A percentile compares a stretch with the other conserved stretches of the same genome.
Conservation (phyloP, 2,329 filamentous ascomycete species). For the Dactylellina drechsleri region DNA sequence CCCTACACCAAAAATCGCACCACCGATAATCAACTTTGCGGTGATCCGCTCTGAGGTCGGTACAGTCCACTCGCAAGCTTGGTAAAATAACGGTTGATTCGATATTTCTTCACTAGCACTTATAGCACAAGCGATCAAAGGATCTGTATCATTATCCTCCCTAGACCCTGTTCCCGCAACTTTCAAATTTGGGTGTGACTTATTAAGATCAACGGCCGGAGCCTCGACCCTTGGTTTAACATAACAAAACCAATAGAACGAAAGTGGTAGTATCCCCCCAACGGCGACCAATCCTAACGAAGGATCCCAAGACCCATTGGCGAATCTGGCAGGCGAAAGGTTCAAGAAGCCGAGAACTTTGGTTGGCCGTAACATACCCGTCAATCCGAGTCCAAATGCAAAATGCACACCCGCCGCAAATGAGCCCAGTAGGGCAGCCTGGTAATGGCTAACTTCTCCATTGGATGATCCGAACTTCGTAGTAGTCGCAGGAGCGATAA, state of each 20-base stretch:
- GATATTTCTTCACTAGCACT: conserved; percentile 30
- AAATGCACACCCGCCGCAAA: conserved; percentile 66
- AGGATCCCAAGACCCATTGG: conserved; percentile 62
- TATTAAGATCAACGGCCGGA: neutral
- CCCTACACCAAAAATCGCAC: conserved; percentile 65
- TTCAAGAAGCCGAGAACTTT: conserved; percentile 67
- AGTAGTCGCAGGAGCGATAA: neutral
- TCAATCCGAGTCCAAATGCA: conserved; percentile 66
- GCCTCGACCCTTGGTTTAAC: conserved; percentile 57
- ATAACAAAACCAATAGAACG: conserved; percentile 61
- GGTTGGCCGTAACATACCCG: conserved; percentile 66
- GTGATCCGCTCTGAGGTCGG: conserved; percentile 65
- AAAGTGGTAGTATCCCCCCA: conserved; percentile 65
- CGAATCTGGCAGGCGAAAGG: conserved; percentile 62
- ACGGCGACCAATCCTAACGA: conserved; percentile 66
- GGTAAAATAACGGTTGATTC: conserved; percentile 62
- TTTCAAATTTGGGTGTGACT: neutral
- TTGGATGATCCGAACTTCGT: neutral
- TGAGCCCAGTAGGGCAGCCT: conserved; percentile 60
- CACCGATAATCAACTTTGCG: conserved; percentile 65
- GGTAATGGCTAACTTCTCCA: neutral
- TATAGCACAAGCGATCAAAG: neutral
- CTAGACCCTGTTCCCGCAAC: neutral
- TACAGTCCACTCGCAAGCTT: conserved; percentile 63
- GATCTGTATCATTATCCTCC: neutral